Evolutionary conservation across 805 yeast genomes (phyloP).

Genomic region (Metschnikowia henanensis): DNA sequence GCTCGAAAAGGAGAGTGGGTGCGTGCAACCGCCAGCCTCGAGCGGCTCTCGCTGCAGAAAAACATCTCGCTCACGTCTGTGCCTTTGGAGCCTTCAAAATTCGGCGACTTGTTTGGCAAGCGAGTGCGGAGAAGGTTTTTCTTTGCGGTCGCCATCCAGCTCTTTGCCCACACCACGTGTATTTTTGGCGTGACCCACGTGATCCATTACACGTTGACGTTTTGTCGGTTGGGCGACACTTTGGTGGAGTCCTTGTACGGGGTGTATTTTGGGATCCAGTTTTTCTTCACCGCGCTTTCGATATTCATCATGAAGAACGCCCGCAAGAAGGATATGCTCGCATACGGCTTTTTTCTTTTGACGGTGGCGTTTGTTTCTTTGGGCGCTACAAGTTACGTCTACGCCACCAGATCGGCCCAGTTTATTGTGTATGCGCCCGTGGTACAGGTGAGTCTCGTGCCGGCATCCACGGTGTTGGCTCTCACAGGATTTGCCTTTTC

Average conservation of each 20-base stretch:
- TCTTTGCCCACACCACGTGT: slow-evolving; percentile 8
- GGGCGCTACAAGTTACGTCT: slow-evolving; percentile 34
- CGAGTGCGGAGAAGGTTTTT: background rate
- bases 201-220: slow-evolving; percentile 9
- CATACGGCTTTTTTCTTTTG: slow-evolving; percentile 42
- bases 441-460: slow-evolving; percentile 35
- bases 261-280: slow-evolving; percentile 37
- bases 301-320: slow-evolving; percentile 41
- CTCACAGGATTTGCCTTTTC: slow-evolving; percentile 46
- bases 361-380: slow-evolving; percentile 35
- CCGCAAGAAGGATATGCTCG: slow-evolving; percentile 47
- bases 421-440: slow-evolving; percentile 27
- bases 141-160: slow-evolving; percentile 9
- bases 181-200: slow-evolving; percentile 7
- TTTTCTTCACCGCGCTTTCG: slow-evolving; percentile 45
- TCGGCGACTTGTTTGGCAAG: slow-evolving; percentile 4
- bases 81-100: slow-evolving; percentile 1
- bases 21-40: slow-evolving; percentile 8
- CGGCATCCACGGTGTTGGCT: slow-evolving; percentile 46
- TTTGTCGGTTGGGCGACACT: slow-evolving; percentile 12
- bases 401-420: slow-evolving; percentile 33
- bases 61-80: slow-evolving; percentile 6
- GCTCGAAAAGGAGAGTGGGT: slow-evolving; percentile 14
- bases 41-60: slow-evolving; percentile 5
- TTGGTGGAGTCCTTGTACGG: slow-evolving; percentile 8